Conservation (phyloP, 345 rosid genomes). For the Sonneratia caseolaris region DNA sequence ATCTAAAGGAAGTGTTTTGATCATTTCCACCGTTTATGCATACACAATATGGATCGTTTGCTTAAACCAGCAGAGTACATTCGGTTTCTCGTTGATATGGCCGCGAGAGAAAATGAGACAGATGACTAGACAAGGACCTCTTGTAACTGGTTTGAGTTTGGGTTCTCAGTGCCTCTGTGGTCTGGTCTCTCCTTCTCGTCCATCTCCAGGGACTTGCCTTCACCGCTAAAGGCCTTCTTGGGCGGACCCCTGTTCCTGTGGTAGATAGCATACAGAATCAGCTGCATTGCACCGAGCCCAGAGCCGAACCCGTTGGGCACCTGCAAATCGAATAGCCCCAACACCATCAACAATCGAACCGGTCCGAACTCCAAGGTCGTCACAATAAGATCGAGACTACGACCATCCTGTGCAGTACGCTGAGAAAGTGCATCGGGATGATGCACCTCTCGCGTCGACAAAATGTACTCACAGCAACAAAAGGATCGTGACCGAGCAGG, state of each 20-base stretch:
- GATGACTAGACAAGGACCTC: neutral
- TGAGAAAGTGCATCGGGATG: neutral
- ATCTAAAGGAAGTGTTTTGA: too few relatives aligned
- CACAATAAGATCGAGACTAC: too few relatives aligned
- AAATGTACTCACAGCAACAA: constrained; percentile 54
- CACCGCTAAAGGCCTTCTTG: neutral
- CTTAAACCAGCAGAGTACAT: neutral
- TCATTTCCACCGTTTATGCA: too few relatives aligned
- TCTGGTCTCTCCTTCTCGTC: neutral
- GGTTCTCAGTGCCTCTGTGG: neutral
- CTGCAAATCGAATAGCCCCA: constrained; percentile 21
- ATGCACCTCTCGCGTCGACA: neutral
- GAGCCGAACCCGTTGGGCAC: constrained; percentile 91
- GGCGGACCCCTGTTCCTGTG: constrained; percentile 23
- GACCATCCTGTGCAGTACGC: neutral
- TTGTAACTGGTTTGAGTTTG: neutral
- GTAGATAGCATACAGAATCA: constrained; percentile 74
- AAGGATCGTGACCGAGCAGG: constrained; percentile 74
- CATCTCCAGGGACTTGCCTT: constrained; percentile 7
- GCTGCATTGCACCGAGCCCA: constrained; percentile 61
- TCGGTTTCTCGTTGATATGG: neutral
- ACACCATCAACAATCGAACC: neutral
- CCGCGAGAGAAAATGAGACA: neutral
- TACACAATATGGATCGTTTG: too few relatives aligned
- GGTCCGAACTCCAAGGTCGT: too few relatives aligned